Conservation (phyloP, 2,329 filamentous ascomycete genomes). For the Aspergillus pseudoterreus region DNA sequence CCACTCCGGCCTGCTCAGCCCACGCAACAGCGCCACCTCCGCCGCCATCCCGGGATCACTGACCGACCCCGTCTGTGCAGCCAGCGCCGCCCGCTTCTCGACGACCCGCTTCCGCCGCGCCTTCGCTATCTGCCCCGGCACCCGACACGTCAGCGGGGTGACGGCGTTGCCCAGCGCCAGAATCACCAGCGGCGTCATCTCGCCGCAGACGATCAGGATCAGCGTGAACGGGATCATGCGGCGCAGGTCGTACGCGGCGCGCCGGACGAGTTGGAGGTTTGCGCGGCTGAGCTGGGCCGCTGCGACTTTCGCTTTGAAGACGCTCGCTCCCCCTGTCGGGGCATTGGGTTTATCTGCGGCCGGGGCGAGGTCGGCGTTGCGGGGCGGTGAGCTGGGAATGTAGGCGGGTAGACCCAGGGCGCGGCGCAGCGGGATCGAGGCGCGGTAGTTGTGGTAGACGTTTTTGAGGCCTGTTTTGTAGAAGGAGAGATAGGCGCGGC, state of each 20-base stretch:
- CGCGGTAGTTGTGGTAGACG: constrained; percentile 63
- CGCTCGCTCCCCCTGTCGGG: background rate
- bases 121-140: constrained; percentile 68
- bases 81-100: constrained; percentile 26
- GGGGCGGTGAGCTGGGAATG: constrained; percentile 31
- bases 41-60: constrained; percentile 13
- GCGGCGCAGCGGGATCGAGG: constrained; percentile 29
- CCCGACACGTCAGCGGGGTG: constrained; percentile 77
- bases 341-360: too few relatives aligned
- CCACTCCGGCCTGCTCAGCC: constrained; percentile 20
- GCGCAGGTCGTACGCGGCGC: constrained; percentile 68
- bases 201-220: constrained; percentile 73
- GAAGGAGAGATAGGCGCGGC: constrained; percentile 75
- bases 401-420: constrained; percentile 28
- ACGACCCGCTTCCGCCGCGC: constrained; percentile 53
- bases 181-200: constrained; percentile 80
- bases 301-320: constrained; percentile 12
- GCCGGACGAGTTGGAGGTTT: constrained; percentile 66
- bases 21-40: constrained; percentile 29
- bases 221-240: constrained; percentile 75
- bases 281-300: constrained; percentile 52
- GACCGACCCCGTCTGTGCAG: constrained; percentile 1
- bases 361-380: constrained; percentile 6
- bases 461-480: constrained; percentile 82
- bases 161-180: constrained; percentile 63